phyloP scores from a whole-genome alignment of 2,329 filamentous ascomycete species.

The Stemphylium vesicarium region DNA sequence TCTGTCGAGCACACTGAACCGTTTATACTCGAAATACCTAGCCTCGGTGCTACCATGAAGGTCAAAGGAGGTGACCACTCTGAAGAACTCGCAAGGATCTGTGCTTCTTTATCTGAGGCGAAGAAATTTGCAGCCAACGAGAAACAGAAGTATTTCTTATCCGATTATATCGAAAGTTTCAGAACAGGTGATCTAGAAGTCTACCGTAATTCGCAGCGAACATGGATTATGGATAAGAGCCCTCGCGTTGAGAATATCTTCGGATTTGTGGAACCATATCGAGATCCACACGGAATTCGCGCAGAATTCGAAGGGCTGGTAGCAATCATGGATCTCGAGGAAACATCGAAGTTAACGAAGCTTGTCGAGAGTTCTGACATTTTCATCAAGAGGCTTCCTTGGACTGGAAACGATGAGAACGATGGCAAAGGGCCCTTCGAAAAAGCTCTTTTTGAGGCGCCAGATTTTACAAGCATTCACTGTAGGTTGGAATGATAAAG shows the following conservation, averaged over 20 bases:
- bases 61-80: neutral
- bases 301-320: neutral
- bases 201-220: neutral
- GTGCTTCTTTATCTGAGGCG: neutral
- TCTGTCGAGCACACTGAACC: neutral
- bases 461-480: neutral
- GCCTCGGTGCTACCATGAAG: neutral
- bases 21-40: neutral
- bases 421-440: neutral
- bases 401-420: neutral
- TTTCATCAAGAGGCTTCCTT: neutral
- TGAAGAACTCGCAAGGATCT: neutral
- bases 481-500: neutral
- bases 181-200: fast-evolving
- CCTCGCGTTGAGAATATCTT: neutral
- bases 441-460: neutral
- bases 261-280: neutral
- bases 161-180: neutral
- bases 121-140: neutral
- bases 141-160: neutral
- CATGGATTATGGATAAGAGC: neutral
- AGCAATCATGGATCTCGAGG: neutral
- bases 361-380: neutral
- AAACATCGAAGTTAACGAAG: neutral
- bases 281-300: neutral